phyloP scores from a whole-genome alignment of 129 eudicot genomes.

The Escallonia rubra region DNA sequence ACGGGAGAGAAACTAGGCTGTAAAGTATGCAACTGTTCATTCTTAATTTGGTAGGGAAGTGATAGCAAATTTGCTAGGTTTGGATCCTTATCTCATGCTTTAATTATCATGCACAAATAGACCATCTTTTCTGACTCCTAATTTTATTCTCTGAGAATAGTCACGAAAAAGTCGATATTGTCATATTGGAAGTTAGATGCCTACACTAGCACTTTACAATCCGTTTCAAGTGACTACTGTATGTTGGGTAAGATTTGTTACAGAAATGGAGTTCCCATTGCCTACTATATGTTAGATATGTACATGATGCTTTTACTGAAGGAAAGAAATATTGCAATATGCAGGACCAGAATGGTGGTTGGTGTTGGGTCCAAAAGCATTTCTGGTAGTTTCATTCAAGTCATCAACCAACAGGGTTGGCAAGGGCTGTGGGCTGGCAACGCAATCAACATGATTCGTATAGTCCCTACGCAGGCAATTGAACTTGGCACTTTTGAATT shows the following conservation, averaged over 20 bases:
- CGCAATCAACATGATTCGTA: conserved; percentile 89
- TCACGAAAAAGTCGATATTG: too few species aligned
- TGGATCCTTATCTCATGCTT: not conserved
- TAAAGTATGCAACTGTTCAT: not conserved
- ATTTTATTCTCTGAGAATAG: not conserved
- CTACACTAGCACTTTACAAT: too few species aligned
- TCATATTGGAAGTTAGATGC: too few species aligned
- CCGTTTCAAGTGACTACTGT: too few species aligned
- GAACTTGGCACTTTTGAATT: conserved; percentile 94
- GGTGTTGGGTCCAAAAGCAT: conserved; percentile 87
- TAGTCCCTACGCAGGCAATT: conserved; percentile 94
- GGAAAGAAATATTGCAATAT: conserved; percentile 5
- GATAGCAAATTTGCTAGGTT: not conserved
- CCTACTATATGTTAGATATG: not conserved
- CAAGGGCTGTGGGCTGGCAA: conserved; percentile 99
- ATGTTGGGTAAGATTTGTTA: too few species aligned
- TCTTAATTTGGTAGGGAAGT: not conserved
- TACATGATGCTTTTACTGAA: not conserved
- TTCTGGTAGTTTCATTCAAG: conserved; percentile 66
- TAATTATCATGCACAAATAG: not conserved
- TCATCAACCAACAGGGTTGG: conserved; percentile 88
- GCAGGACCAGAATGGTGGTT: conserved; percentile 98
- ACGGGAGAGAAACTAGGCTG: not conserved
- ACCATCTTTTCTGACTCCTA: not conserved
- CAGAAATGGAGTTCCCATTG: not conserved